phyloP scores from a whole-genome alignment of 345 rosid species.

The Aquilaria yunnanensis region DNA sequence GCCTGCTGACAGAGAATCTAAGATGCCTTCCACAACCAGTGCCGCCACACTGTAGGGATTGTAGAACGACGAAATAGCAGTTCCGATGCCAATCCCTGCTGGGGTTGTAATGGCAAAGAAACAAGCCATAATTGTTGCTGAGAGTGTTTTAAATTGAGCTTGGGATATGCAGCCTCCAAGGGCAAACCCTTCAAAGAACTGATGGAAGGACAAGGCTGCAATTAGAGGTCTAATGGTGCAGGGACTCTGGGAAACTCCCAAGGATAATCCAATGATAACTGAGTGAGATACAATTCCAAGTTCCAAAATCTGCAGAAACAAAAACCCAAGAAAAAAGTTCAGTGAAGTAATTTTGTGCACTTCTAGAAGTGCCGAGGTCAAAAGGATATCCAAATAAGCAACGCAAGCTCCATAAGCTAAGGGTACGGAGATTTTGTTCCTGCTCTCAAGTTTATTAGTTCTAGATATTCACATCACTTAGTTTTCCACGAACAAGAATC shows the following conservation, averaged over 20 bases:
- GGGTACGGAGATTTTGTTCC: too few species aligned
- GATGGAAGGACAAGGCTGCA: constrained; percentile 84
- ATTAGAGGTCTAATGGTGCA: constrained; percentile 87
- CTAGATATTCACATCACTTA: too few species aligned
- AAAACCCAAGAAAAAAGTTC: background rate
- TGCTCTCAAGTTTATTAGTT: too few species aligned
- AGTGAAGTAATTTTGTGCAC: too few species aligned
- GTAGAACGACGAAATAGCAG: constrained; percentile 53
- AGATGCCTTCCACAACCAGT: constrained; percentile 62
- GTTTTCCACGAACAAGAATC: too few species aligned
- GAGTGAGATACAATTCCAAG: constrained; percentile 95
- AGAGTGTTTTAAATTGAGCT: constrained; percentile 48
- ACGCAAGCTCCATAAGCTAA: background rate
- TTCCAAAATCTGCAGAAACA: constrained; percentile 58
- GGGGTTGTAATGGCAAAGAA: constrained; percentile 82
- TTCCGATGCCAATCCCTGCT: constrained; percentile 60
- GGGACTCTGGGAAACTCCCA: constrained; percentile 82
- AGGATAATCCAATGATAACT: constrained; percentile 77
- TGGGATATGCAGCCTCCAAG: constrained; percentile 92
- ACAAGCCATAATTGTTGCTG: constrained; percentile 61
- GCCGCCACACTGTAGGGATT: constrained; percentile 56
- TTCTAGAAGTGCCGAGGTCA: too few species aligned
- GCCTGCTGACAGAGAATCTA: constrained; percentile 84
- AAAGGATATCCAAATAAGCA: too few species aligned
- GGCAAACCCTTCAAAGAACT: constrained; percentile 96